Evolutionary conservation across 2,329 filamentous ascomycete genomes (phyloP).

Genomic region (Celoporthe dispersa): DNA sequence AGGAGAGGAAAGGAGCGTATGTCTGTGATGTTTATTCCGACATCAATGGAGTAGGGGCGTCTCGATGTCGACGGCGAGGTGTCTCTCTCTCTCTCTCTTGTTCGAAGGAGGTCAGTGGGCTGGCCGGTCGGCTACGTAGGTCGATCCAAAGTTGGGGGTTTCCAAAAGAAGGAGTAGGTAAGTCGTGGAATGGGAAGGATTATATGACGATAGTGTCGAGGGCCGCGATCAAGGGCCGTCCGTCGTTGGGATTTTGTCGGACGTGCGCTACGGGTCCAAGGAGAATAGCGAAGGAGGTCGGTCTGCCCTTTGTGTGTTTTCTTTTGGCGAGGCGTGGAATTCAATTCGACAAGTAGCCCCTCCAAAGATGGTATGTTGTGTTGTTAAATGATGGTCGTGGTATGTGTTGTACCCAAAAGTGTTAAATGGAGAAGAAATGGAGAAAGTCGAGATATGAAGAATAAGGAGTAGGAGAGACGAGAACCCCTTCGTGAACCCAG

Average conservation of each 20-base stretch:
- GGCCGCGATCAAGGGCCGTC: conserved; percentile 5
- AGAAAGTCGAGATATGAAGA: conserved; percentile 6
- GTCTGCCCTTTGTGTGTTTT: conserved; percentile 10
- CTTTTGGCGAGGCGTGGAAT: conserved; percentile 23
- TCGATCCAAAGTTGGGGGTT: conserved; percentile 10
- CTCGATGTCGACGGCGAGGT: conserved; percentile 18
- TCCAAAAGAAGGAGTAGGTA: conserved; percentile 6
- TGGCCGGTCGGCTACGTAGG: conserved; percentile 4
- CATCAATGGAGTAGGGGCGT: conserved; percentile 18
- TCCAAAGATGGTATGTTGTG: background rate
- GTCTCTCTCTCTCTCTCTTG: background rate
- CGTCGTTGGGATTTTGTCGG: conserved; percentile 4
- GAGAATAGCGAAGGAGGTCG: conserved; percentile 24
- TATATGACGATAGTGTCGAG: background rate
- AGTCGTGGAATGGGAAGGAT: conserved; percentile 16
- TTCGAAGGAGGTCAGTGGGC: conserved; percentile 6
- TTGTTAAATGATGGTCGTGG: conserved; percentile 25
- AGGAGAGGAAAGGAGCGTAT: conserved; percentile 3
- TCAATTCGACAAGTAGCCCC: conserved; percentile 28
- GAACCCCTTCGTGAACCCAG: background rate
- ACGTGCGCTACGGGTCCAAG: conserved; percentile 15
- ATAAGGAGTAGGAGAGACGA: conserved; percentile 1
- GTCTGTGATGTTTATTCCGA: conserved; percentile 19
- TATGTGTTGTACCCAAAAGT: conserved; percentile 22
- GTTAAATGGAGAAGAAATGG: conserved; percentile 7